Base-by-base conservation (phyloP, 345 rosid species). In the Dipteronia sinensis region DNA sequence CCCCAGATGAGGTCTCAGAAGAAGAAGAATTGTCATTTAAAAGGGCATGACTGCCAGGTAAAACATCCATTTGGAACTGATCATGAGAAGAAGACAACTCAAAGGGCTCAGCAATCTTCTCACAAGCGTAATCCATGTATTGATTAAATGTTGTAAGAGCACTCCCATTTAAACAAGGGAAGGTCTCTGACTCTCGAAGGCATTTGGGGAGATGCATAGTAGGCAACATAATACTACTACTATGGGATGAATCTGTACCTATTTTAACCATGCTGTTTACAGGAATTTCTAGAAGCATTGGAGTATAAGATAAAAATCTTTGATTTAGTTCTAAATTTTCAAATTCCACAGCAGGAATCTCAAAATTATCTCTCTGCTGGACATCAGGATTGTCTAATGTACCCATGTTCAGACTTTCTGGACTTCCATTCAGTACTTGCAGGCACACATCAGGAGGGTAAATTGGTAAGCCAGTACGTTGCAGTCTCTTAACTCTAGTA, bases 401-500 rank as follows among this genome's bases (percentile, higher is more conserved):
- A 51, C 70, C 62, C 73, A 75, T 69, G 83, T 81, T 82, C 71
- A 78, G 81, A 78, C 83, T 85, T 29, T 86, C 62, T 56, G 62
- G 93, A 76, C 82, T 81, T 80, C 87, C 93, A 58, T 88, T 91
- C 82, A 81, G 44, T 65, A 89, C 87, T 78, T 90, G 95, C 73
- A 83, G 81, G 76, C 86, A 86, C 73, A 90, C 79, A 73, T 91
- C 97, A 29, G 95, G 90, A 77, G 99, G 97, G 85, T 96, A 96
- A 76, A 94, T 94, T 8, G 99, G 97, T 76, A 96, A 89, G 25
- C 98, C 99, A 83, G 97, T 98, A 61, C 97, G 90, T 72, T 89
- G 97, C 27, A 94, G 95, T 77, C 99, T 87, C 86, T 96, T 96
- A 77, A 94, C 89, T 76, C 97, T 84, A 17, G 99, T 96, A 85